A percentile compares a stretch with the other conserved stretches of the same genome.
Conservation (phyloP, 2,329 filamentous ascomycete genomes). For the Nemania sp. region DNA sequence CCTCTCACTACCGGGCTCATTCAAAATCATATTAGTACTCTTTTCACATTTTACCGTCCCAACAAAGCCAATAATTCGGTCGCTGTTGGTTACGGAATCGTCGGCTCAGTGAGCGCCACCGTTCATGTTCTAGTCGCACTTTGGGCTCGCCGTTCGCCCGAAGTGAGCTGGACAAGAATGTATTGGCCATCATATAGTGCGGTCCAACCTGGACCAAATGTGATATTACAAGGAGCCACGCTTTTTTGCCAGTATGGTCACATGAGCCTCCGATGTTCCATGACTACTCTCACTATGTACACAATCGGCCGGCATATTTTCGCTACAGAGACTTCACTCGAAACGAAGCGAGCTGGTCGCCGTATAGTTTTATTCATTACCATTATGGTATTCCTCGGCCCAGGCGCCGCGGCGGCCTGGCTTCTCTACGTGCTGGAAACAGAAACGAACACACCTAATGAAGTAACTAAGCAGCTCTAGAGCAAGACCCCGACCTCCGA, state of each 20-base stretch:
- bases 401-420: not conserved
- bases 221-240: conserved; percentile 6
- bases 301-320: not conserved
- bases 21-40: not conserved
- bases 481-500: not conserved
- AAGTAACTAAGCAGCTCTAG: not conserved
- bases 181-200: conserved; percentile 17
- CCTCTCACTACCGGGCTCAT: conserved; percentile 6
- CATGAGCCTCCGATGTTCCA: not conserved
- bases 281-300: conserved; percentile 1
- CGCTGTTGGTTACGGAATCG: conserved; percentile 4
- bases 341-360: not conserved
- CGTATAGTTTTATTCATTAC: not conserved
- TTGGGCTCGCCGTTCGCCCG: not conserved
- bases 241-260: conserved; percentile 22
- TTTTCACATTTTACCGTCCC: not conserved
- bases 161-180: conserved; percentile 13
- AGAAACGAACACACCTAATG: not conserved
- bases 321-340: not conserved
- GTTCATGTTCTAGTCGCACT: conserved; percentile 6
- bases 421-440: not conserved
- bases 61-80: not conserved
- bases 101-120: conserved; percentile 12
- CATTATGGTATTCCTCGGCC: not conserved
- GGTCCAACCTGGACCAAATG: conserved; percentile 9